Evolutionary conservation across 208 protist genomes (phyloP).

Genomic region (Trypanosoma congolense): DNA sequence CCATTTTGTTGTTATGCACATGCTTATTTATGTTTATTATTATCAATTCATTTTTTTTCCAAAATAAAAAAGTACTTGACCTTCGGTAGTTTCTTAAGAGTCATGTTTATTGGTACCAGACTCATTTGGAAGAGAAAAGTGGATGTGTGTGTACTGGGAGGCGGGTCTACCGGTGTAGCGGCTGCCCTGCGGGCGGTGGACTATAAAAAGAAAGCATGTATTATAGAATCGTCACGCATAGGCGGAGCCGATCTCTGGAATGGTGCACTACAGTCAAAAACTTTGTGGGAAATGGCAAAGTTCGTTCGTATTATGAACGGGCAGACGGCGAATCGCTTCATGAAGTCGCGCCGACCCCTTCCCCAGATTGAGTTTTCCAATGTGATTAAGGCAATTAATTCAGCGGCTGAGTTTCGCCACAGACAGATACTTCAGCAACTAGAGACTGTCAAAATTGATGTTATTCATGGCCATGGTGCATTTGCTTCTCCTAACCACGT

Average conservation of each 20-base stretch:
- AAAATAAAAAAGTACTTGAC: too few species aligned
- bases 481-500: slow-evolving; percentile 56
- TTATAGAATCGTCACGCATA: slow-evolving; percentile 70
- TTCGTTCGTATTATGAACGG: slow-evolving; percentile 56
- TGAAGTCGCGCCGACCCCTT: slow-evolving; percentile 43
- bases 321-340: slow-evolving; percentile 41
- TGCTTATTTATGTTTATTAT: too few species aligned
- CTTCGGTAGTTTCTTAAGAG: too few species aligned
- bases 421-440: slow-evolving; percentile 68
- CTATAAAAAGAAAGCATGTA: slow-evolving; percentile 69
- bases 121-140: slow-evolving; percentile 35
- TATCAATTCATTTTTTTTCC: too few species aligned
- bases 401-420: slow-evolving; percentile 61
- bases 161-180: slow-evolving; percentile 79
- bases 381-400: slow-evolving; percentile 45
- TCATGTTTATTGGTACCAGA: slow-evolving; percentile 25
- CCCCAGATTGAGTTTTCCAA: slow-evolving; percentile 55
- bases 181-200: slow-evolving; percentile 74
- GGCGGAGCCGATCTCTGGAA: slow-evolving; percentile 89
- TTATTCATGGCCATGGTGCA: slow-evolving; percentile 39
- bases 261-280: slow-evolving; percentile 86
- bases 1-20: too few species aligned
- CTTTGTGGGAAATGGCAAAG: slow-evolving; percentile 89
- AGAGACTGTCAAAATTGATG: slow-evolving; percentile 34
- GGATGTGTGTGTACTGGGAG: slow-evolving; percentile 88